Base-by-base conservation (phyloP, 805 yeast species). In the Scheffersomyces amazonensis region DNA sequence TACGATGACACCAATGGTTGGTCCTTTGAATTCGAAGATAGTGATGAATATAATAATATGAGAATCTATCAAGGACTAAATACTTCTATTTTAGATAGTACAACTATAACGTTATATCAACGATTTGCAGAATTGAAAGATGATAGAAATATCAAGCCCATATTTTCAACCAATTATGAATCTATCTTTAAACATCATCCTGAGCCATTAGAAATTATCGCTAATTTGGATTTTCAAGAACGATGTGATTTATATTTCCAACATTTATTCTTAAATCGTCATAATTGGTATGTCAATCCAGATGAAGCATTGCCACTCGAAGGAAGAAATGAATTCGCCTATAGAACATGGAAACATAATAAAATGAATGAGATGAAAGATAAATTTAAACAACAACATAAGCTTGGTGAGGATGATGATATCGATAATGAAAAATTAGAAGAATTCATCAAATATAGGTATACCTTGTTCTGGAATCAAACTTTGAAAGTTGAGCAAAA, bases 161-260 rank as follows among this genome's bases (percentile, higher is more conserved):
- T 9, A 6, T 20, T 20, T 43, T 52, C 62, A 2, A 22, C 46
- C 2, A 42, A 39, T 15, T 52, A 52, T 28, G 43, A 60, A 28
- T 42, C 39, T n/a, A 55, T 61, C 15, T 51, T 59, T 33, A n/a
- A 36, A 8, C 48, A 50, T 16, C 49, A 50, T 30, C 45, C 31
- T 30, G 9, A 20, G 9, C 24, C 53, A 13, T 47, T 47, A 31
- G 47, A 54, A 13, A 37, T 61, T 11, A 41, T 60, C 20, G 30
- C 31, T 11, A 37, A 41, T 20, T 41, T 55, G 31, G 37, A 65
- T 3, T 49, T 65, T 17, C 46, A 51, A 4, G 59, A 70, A 32
- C 64, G 73, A 37, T 78, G 83, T 52, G 53, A 58, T 27, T 42
- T 58, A 4, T 78, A 75, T 45, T 77, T 78, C 49, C 60, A 66